Evolutionary conservation across 2,329 filamentous ascomycete species (phyloP).

Genomic region (Emmonsiellopsis sp.): DNA sequence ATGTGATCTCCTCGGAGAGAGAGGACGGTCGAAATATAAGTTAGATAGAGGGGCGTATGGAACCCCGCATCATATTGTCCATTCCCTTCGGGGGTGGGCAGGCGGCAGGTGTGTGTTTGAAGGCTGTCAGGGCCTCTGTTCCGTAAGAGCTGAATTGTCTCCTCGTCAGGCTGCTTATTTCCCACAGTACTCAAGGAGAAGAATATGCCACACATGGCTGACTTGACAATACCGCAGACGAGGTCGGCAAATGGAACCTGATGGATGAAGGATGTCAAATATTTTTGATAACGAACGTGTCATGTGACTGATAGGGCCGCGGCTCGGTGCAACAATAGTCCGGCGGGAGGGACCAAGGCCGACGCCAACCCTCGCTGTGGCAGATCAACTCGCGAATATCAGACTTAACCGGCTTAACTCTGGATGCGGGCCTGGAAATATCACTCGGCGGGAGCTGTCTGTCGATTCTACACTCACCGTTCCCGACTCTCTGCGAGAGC

Average conservation of each 20-base stretch:
- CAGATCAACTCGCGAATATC: background rate
- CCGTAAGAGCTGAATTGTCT: slow-evolving; percentile 25
- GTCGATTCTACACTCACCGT: background rate
- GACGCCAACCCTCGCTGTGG: background rate
- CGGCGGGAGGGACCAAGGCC: background rate
- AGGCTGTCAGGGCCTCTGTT: slow-evolving; percentile 38
- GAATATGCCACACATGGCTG: slow-evolving; percentile 42
- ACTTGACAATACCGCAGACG: background rate
- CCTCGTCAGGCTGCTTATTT: slow-evolving; percentile 21
- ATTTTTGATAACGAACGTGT: background rate
- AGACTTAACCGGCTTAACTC: background rate
- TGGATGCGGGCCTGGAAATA: background rate
- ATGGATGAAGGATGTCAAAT: background rate
- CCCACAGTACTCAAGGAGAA: slow-evolving; percentile 35
- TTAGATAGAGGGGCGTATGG: slow-evolving; percentile 17
- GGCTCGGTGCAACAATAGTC: slow-evolving; percentile 2
- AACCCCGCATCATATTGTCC: background rate
- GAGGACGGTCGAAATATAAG: slow-evolving; percentile 77
- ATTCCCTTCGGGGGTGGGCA: slow-evolving; percentile 3
- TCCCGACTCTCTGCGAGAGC: background rate
- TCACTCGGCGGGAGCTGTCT: background rate
- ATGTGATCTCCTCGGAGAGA: slow-evolving; percentile 69
- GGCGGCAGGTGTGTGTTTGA: slow-evolving; percentile 21
- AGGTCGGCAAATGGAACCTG: background rate
- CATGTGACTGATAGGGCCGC: background rate